phyloP scores from a whole-genome alignment of 225 moss, liverwort and hornwort species.

The Anthoceros angustus region DNA sequence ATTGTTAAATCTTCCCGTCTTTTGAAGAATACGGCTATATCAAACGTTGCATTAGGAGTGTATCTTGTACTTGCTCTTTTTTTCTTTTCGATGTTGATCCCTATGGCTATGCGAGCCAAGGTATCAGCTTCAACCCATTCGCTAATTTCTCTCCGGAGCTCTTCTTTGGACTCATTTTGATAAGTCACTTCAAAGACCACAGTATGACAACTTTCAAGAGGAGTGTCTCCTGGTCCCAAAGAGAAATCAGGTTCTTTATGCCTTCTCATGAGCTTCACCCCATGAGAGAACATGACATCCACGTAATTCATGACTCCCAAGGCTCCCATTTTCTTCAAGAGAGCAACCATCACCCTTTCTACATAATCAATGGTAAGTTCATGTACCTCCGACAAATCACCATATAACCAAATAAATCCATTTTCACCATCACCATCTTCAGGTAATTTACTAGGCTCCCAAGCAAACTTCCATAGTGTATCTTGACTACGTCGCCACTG shows the following conservation, averaged over 20 bases:
- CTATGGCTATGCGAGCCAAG: background rate
- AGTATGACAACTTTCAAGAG: background rate
- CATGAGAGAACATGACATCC: background rate
- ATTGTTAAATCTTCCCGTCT: no score
- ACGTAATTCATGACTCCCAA: background rate
- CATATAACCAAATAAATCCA: background rate
- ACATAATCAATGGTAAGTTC: background rate
- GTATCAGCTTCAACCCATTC: background rate
- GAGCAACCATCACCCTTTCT: background rate
- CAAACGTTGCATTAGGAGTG: no score
- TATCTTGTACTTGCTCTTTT: no score
- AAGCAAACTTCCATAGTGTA: background rate
- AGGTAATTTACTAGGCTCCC: background rate
- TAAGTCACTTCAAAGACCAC: background rate
- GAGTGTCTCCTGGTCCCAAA: background rate
- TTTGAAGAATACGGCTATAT: no score
- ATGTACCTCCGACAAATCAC: background rate
- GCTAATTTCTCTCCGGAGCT: background rate
- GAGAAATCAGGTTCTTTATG: background rate
- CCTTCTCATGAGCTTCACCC: background rate
- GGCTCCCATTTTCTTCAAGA: background rate
- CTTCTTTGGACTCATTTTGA: background rate
- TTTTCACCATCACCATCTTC: background rate
- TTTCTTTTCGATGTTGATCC: background rate
- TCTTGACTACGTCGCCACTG: background rate